Conservation (phyloP, 1,284 basidiomycete species). For the Trichosporon inkin region DNA sequence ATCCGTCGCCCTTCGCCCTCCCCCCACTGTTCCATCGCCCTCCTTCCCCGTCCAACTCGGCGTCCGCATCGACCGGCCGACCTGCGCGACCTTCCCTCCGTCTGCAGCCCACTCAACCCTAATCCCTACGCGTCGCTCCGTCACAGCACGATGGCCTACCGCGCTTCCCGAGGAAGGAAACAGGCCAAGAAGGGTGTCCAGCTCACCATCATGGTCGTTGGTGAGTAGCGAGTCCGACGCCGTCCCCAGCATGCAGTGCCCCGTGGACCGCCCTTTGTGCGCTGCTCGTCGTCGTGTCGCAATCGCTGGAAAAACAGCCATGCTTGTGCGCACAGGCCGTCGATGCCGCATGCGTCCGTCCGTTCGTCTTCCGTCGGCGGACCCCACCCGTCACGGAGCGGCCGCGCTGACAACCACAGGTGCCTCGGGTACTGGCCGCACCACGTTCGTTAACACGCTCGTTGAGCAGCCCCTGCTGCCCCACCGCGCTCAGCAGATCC, state of each 20-base stretch:
- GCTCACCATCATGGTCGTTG: slow-evolving; percentile 92
- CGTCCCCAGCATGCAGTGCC: too few species aligned
- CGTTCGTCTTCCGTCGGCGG: background rate
- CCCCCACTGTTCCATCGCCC: background rate
- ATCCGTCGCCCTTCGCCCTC: background rate
- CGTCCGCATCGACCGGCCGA: slow-evolving; percentile 1
- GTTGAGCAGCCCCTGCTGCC: slow-evolving; percentile 85
- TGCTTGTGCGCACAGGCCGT: background rate
- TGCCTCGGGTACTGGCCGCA: slow-evolving; percentile 91
- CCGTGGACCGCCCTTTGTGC: too few species aligned
- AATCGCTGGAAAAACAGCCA: too few species aligned
- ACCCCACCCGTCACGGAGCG: background rate
- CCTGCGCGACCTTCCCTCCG: background rate
- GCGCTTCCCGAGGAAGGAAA: slow-evolving; percentile 75
- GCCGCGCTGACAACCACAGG: slow-evolving; percentile 51
- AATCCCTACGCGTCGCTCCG: slow-evolving; percentile 14
- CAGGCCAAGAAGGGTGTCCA: slow-evolving; percentile 97
- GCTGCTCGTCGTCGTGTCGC: background rate
- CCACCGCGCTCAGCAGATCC: slow-evolving; percentile 49
- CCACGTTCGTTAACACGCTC: slow-evolving; percentile 96
- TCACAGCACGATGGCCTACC: slow-evolving; percentile 50
- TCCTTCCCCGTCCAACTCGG: background rate
- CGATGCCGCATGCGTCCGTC: background rate
- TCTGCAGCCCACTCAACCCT: background rate
- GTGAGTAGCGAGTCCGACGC: slow-evolving; percentile 51